Percentiles rank a stretch among this genome's conserved stretches.
Evolutionary conservation across 192 early-diverging fungal genomes (phyloP).

Genomic region (Lobulomyces angularis): DNA sequence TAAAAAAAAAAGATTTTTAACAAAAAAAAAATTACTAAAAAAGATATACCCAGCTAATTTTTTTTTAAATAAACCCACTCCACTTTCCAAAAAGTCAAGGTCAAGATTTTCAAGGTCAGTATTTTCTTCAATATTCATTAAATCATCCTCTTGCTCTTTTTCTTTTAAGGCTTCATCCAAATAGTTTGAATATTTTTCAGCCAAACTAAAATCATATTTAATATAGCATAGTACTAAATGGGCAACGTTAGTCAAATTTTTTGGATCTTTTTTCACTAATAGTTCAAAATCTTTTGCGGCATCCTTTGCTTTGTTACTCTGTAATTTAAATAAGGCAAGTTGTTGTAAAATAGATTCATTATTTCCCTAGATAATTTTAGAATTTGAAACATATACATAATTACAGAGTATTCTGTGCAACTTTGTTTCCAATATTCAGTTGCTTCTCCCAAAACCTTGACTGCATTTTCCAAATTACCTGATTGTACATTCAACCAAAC

Average conservation of each 20-base stretch:
- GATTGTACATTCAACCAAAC: conserved; percentile 61
- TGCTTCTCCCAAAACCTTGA: conserved; percentile 41
- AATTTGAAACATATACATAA: conserved; percentile 9
- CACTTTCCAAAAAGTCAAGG: conserved; percentile 39
- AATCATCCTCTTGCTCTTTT: conserved; percentile 1
- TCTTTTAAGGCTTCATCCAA: neutral
- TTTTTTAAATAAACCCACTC: conserved; percentile 43
- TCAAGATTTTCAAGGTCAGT: conserved; percentile 9
- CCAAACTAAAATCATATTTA: conserved; percentile 40
- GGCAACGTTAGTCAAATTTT: conserved; percentile 48
- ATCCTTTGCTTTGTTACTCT: conserved; percentile 37
- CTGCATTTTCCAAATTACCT: conserved; percentile 42
- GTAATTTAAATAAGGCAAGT: conserved; percentile 56
- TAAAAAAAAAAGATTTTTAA: conserved; percentile 1
- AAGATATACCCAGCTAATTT: neutral
- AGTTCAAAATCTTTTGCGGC: conserved; percentile 58
- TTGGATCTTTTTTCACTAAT: conserved; percentile 52
- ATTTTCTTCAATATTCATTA: conserved; percentile 30
- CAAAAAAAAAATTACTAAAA: neutral
- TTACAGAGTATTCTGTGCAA: conserved; percentile 8
- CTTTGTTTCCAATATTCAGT: conserved; percentile 40
- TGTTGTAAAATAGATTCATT: conserved; percentile 39
- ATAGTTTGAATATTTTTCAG: conserved; percentile 41
- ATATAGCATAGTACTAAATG: conserved; percentile 54
- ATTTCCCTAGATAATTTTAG: conserved; percentile 4